phyloP scores from a whole-genome alignment of 129 eudicot species.

The Tanacetum coccineum region DNA sequence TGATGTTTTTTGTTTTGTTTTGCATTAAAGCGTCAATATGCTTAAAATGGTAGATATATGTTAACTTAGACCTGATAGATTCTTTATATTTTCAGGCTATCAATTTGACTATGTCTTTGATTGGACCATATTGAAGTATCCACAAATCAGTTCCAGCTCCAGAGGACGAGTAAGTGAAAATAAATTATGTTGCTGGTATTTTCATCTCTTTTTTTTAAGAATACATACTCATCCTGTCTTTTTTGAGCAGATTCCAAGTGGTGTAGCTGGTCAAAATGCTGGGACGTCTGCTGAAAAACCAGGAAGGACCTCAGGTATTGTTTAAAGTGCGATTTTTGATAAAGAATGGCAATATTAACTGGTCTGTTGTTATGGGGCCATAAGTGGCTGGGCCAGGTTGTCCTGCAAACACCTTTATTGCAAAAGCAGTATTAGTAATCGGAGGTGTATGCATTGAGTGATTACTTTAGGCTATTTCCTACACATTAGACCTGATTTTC shows the following conservation, averaged over 20 bases:
- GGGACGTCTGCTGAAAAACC: constrained; percentile 85
- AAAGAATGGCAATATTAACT: too few species aligned
- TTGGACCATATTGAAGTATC: constrained; percentile 98
- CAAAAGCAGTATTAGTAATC: too few species aligned
- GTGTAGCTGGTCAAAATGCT: constrained; percentile 47
- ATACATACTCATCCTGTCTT: constrained; percentile 6
- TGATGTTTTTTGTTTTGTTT: background rate
- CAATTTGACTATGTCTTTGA: constrained; percentile 97
- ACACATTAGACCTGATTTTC: too few species aligned
- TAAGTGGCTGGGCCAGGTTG: too few species aligned
- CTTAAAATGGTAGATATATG: constrained; percentile 6
- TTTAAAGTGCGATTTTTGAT: background rate
- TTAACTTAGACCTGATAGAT: constrained; percentile 3
- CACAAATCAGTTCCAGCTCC: constrained; percentile 85
- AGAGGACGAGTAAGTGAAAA: constrained; percentile 62
- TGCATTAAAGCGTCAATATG: background rate
- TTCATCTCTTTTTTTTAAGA: background rate
- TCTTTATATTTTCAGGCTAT: constrained; percentile 52
- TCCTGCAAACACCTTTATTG: too few species aligned
- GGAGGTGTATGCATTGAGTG: too few species aligned
- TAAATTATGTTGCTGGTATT: background rate
- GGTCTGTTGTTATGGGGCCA: too few species aligned
- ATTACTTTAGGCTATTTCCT: too few species aligned
- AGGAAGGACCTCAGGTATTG: constrained; percentile 76
- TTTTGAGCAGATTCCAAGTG: constrained; percentile 51